Percentiles rank a stretch among this genome's conserved stretches.
Conservation (phyloP, 2,329 filamentous ascomycete genomes). For the Esteya vermicola region DNA sequence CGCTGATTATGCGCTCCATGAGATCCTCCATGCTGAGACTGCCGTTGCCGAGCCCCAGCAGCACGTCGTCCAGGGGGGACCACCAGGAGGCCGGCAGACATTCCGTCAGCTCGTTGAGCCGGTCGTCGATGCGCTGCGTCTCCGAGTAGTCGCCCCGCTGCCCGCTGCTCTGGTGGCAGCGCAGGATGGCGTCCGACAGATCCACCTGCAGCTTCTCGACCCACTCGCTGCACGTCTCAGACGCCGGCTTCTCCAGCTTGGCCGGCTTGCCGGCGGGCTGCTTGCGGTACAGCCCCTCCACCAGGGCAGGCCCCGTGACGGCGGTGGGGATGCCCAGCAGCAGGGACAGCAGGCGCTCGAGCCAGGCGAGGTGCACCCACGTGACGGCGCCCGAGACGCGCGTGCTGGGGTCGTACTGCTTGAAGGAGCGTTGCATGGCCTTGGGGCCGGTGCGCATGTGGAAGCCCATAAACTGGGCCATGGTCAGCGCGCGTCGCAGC, state of each 20-base stretch:
- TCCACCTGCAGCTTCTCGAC: conserved; percentile 21
- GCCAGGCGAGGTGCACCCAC: conserved; percentile 29
- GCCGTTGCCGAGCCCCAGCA: too few relatives aligned
- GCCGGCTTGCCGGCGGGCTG: background rate
- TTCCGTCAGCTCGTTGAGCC: conserved; percentile 20
- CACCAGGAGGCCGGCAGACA: conserved; percentile 28
- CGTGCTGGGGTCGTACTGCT: conserved; percentile 11
- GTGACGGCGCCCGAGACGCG: conserved; percentile 21
- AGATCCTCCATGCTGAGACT: background rate
- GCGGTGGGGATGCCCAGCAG: conserved; percentile 21
- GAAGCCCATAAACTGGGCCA: conserved; percentile 9
- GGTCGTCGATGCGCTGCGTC: conserved; percentile 20
- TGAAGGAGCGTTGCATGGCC: too few relatives aligned
- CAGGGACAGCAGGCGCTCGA: conserved; percentile 31
- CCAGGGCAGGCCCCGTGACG: too few relatives aligned
- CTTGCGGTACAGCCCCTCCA: too few relatives aligned
- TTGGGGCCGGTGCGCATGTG: too few relatives aligned
- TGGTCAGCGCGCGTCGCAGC: conserved; percentile 26
- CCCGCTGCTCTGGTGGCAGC: conserved; percentile 15
- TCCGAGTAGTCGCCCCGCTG: conserved; percentile 12
- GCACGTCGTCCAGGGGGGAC: conserved; percentile 8
- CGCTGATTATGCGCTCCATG: conserved; percentile 5
- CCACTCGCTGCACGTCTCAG: conserved; percentile 2
- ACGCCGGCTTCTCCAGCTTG: background rate
- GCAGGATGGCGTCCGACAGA: conserved; percentile 21